Evolutionary conservation across 305 asterid species (phyloP), one percentile per base, ranked within the genome.

Genomic region (Ajuga reptans): DNA sequence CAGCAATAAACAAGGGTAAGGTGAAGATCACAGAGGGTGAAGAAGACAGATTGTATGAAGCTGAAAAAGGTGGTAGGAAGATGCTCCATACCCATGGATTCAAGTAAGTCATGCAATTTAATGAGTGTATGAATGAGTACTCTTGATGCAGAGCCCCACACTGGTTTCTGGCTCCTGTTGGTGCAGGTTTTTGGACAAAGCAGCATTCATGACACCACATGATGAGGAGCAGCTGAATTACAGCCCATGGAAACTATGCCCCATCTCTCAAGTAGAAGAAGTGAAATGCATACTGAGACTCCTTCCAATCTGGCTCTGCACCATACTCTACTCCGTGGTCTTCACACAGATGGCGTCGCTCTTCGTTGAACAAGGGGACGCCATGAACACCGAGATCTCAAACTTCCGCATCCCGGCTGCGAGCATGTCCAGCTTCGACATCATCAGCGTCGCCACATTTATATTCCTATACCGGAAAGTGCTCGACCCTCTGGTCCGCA

Each of bases 291-390:
- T 84, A 10, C 53, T 82, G 5, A 58, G 89, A 37, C 70, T 84
- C 9, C 79, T 82, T 5, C 89, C 89, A 0, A 84, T 84, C 2
- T 84, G 89, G 89, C 85, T 84, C 49, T 84, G 89, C 85, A 84
- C 89, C 61, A 84, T 84, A 8, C 15, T 84, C 72, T 84, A 84
- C 42, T 84, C 86, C 0, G 89, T 84, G 0, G 89, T 84, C 59
- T 84, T 84, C 81, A 84, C 89, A 0, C 89, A 84, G 11, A 84
- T 84, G 89, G 89, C 89, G 15, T 84, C 89, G 0, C 84, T 84
- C 27, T 84, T 84, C 2, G 89, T 84, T 0, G 89, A 78, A 33
- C 89, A 84, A 74, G 89, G 89, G 10, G 89, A 78, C 10, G 87
- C 85, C 1, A 84, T 84, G 89, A 82, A 64, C 51, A 82, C 85